phyloP scores from a whole-genome alignment of 2,329 filamentous ascomycete species.

The Botrytis medusae region DNA sequence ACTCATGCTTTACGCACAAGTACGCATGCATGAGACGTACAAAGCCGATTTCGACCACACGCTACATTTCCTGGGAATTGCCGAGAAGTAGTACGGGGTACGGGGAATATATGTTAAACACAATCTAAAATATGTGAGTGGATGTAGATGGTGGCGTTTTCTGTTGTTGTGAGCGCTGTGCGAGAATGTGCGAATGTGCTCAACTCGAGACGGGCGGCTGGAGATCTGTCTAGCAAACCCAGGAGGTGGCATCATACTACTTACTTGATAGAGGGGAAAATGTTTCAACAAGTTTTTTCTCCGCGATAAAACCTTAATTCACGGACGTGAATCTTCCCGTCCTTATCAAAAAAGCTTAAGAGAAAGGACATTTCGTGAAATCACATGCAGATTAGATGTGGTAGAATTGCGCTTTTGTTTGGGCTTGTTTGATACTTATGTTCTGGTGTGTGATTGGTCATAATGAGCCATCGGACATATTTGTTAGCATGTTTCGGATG shows the following conservation, averaged over 20 bases:
- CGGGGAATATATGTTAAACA: constrained; percentile 6
- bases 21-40: background rate
- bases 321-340: background rate
- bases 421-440: background rate
- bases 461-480: background rate
- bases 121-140: background rate
- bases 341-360: background rate
- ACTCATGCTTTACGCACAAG: background rate
- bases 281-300: background rate
- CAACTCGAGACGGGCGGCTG: background rate
- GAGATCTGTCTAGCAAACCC: background rate
- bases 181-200: background rate
- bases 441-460: background rate
- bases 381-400: background rate
- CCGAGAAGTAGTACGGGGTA: background rate
- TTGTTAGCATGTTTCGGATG: constrained; percentile 5
- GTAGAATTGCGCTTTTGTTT: background rate
- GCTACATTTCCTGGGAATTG: background rate
- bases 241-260: background rate
- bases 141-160: constrained; percentile 13
- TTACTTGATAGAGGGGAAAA: background rate
- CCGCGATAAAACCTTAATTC: background rate
- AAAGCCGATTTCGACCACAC: background rate
- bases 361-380: background rate
- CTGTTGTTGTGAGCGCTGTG: background rate